Evolutionary conservation across 2,329 filamentous ascomycete species (phyloP), one percentile per base, ranked within the genome.

Genomic region (Rugonectria rugulosa): DNA sequence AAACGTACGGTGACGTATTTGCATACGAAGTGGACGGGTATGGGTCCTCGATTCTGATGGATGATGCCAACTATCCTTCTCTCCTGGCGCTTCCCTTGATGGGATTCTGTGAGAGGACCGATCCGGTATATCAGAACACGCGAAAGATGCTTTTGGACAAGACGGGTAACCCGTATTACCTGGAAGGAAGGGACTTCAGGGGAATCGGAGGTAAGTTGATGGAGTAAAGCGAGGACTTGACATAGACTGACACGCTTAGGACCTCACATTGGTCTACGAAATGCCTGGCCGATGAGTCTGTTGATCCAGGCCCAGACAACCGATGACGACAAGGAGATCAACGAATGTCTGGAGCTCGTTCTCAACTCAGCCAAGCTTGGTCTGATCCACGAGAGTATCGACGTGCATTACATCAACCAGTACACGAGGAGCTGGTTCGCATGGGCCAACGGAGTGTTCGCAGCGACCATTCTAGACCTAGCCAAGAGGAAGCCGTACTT

Each of bases 381-480:
- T 0, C 76, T 99, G 43, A 82, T 99, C 2, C 94, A 99, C 68
- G 95, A 99, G 77, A 96, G 91, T 66, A 86, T 99, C 34, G 86
- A 97, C 67, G 94, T 98, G 5, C 87, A 94, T 58, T 70, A 75
- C 34, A 65, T 77, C 3, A 57, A 62, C n/a, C 76, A 79, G 19
- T 98, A 95, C 73, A 97, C 94, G 2, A 81, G 92, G 61, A 92
- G 89, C 69, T 98, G 94, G 94, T 98, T 98, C 72, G 92, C 94
- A 3, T 98, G 93, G 95, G 95, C 95, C 10, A 99, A 99, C 66
- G 95, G 92, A 1, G 92, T 99, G 10, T 98, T 97, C 75, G 92
- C 94, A 12, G 88, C 92, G 73, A 96, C 93, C 0, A 91, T 99
- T 40, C 77, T 99, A 46, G 92, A 97, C 77, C 72, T 99, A 47